phyloP scores from a whole-genome alignment of 78 protist species.

The Trichosphaerium sp. region DNA sequence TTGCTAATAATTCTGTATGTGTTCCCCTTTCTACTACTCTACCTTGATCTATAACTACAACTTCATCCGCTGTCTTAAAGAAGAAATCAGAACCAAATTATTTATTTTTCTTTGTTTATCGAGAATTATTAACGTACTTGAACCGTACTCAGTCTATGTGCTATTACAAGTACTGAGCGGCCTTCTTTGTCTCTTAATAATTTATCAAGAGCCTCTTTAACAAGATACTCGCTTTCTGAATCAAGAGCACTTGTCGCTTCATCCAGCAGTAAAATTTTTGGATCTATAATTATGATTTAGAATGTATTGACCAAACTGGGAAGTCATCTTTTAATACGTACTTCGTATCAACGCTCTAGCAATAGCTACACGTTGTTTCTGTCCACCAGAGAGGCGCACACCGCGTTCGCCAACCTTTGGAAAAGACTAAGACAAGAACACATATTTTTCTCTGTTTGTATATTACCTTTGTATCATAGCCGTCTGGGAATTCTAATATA shows the following conservation, averaged over 20 bases:
- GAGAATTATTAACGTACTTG: background rate
- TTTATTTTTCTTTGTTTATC: background rate
- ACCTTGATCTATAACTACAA: conserved; percentile 15
- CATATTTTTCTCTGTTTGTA: no score
- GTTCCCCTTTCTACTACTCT: conserved; percentile 44
- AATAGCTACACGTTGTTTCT: conserved; percentile 63
- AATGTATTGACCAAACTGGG: background rate
- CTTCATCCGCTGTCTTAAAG: background rate
- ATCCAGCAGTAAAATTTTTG: conserved; percentile 76
- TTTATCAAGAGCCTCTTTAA: conserved; percentile 59
- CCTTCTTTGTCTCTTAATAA: background rate
- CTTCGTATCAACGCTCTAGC: conserved; percentile 48
- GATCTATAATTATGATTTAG: conserved; percentile 54
- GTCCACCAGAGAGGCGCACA: conserved; percentile 61
- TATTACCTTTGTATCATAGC: conserved; percentile 80
- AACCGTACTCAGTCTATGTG: conserved; percentile 84
- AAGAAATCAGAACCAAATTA: background rate
- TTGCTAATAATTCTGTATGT: conserved; percentile 35
- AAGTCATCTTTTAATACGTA: background rate
- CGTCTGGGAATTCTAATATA: conserved; percentile 62
- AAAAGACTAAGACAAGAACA: no score
- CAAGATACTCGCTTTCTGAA: conserved; percentile 63
- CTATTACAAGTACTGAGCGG: conserved; percentile 67
- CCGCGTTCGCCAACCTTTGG: conserved; percentile 77
- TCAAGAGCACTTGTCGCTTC: conserved; percentile 90